phyloP scores from a whole-genome alignment of 192 early-diverging fungal genomes.

The Umbelopsis sp. region DNA sequence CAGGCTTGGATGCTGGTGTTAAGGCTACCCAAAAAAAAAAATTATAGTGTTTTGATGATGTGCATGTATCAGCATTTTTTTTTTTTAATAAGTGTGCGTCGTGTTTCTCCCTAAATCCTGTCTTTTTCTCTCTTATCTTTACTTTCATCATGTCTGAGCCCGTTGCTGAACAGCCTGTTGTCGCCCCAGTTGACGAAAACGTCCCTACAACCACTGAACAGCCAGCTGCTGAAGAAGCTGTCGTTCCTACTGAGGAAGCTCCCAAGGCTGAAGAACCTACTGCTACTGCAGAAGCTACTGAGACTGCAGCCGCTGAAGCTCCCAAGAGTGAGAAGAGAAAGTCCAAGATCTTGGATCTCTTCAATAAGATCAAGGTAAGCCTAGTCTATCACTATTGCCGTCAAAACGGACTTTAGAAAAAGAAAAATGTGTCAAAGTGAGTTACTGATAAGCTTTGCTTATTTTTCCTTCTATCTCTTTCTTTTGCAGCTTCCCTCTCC shows the following conservation, averaged over 20 bases:
- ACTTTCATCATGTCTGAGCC: slow-evolving; percentile 10
- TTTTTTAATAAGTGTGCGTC: not conserved
- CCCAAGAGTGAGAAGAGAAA: slow-evolving; percentile 12
- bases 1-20: slow-evolving; percentile 16
- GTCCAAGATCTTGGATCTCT: slow-evolving; percentile 16
- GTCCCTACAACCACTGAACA: slow-evolving; percentile 12
- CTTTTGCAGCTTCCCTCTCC: slow-evolving; percentile 4
- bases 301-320: not conserved
- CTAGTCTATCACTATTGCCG: not conserved
- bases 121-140: not conserved
- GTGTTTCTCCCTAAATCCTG: slow-evolving; percentile 11
- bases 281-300: not conserved
- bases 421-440: slow-evolving; percentile 6
- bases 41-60: slow-evolving; percentile 3
- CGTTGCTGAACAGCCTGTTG: slow-evolving; percentile 8
- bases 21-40: not conserved
- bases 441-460: slow-evolving; percentile 5
- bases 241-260: not conserved
- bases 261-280: slow-evolving; percentile 5
- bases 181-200: not conserved
- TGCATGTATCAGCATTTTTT: not conserved
- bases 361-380: slow-evolving; percentile 14
- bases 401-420: slow-evolving; percentile 13
- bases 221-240: not conserved
- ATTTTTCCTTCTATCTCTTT: too few species aligned